These are phyloP conservation scores for Blastobotrys capitulatus DNA, from an alignment of 1,139 yeast species.

Conservation along the genomic window DNA sequence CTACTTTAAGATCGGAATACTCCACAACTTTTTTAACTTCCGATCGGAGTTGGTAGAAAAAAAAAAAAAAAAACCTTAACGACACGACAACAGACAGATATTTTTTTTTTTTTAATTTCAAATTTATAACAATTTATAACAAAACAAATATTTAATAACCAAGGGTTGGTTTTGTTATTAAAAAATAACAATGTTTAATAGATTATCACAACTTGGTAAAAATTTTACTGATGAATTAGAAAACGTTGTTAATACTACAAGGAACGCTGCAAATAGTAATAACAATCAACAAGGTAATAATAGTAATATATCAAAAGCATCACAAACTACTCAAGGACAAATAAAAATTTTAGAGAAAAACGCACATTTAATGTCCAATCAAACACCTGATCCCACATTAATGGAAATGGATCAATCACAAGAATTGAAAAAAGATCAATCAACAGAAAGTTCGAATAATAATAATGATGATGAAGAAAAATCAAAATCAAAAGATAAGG, in stretches of 20 bases:
- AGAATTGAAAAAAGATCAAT: neutral
- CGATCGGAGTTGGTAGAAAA: too few species aligned
- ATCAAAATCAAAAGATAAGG: neutral
- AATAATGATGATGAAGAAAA: neutral
- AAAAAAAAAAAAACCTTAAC: too few species aligned
- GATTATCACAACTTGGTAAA: conserved; percentile 56
- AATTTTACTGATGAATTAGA: conserved; percentile 58
- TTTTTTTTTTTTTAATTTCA: too few species aligned
- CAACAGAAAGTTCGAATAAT: conserved; percentile 1
- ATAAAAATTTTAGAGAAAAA: conserved; percentile 26
- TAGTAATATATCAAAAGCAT: neutral
- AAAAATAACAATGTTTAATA: conserved; percentile 47
- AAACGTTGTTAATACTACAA: conserved; percentile 25
- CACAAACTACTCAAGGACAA: conserved; percentile 16
- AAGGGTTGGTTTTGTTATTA: too few species aligned
- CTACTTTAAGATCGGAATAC: too few species aligned
- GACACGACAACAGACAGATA: too few species aligned
- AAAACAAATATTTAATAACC: too few species aligned
- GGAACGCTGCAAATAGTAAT: neutral
- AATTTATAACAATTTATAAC: too few species aligned
- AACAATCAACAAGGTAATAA: neutral
- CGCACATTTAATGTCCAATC: conserved; percentile 23
- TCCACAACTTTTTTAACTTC: too few species aligned
- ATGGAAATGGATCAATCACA: conserved; percentile 18
- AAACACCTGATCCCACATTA: conserved; percentile 28